Base-by-base conservation (phyloP, 169 alveolate species). In the Ichthyophthirius multifiliis region DNA sequence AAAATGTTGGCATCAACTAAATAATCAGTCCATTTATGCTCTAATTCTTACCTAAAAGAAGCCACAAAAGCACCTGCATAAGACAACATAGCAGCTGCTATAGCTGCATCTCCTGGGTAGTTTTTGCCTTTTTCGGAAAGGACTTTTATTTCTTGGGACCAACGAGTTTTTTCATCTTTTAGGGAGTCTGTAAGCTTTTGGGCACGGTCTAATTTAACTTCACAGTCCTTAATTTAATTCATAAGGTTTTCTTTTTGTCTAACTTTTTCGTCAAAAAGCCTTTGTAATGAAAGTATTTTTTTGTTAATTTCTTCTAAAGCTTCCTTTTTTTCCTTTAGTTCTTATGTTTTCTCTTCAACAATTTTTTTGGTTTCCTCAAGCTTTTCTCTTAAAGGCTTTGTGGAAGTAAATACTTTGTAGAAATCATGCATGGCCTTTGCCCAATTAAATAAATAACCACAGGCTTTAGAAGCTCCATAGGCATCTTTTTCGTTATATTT, bases 61-160 rank as follows among this genome's bases (percentile, higher is more conserved):
- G 97, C 92, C 16, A 97, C 95, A 89, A 97, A 97, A 9, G 99
- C 98, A 39, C 99, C 99, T 65, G 93, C 73, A 82, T 95, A 95
- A 34, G 97, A 96, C 12, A 93, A 92, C 98, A 95, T 93, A 5
- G 97, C 97, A 16, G 97, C 87, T 16, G 82, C 81, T 16, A 81
- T 30, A 71, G 76, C 75, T 13, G 86, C 55, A 71, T 94, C 93
- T 31, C 97, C 97, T 45, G 89, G 90, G 15, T 90, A 85, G 27
- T 89, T 83, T 18, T 90, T 91, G 74, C 90, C 92, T 64, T 93
- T 92, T 32, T 73, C 85, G 64, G 89, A 85, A 31, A 89, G 84
- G 47, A 86, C 71, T 64, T 87, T 80, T 4, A 94, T 95, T 62
- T 94, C 94, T 20, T 76, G 75, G 20, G 94, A 88, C 98, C 98